Evolutionary conservation across 2,329 filamentous ascomycete genomes (phyloP), one percentile per base, ranked within the genome.

Genomic region (Colletotrichum agaves): DNA sequence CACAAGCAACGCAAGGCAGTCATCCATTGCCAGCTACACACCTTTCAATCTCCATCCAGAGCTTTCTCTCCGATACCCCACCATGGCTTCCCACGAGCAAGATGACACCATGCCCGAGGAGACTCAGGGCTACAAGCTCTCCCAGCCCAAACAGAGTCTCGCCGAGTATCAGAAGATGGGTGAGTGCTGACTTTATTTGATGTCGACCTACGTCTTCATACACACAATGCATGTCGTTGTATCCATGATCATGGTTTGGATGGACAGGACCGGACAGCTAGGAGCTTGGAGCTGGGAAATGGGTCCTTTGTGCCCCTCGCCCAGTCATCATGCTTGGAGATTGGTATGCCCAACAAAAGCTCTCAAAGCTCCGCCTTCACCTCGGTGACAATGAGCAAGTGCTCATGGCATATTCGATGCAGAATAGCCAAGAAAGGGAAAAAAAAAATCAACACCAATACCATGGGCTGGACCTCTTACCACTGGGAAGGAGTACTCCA

Each of bases 81-180:
- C 74, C 75, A 93, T 93, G 91, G 85, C 90, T 73, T 87, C 89
- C 74, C 84, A 88, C 77, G 84, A 90, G 72, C 64, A 67, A 67
- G 93, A 97, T 70, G 95, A 98, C 76, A 89, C 95, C 73, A 85
- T 92, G 80, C 91, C 93, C 71, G 92, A 96, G 84, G 88, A 91
- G 83, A 98, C 94, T 73, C 91, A 94, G 83, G 95, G 95, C 79
- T 98, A 98, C 91, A 98, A 97, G 89, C 92, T 98, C 78, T 94
- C 93, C 73, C 93, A 98, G 88, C 87, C 87, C 71, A 98, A 98
- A 91, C 97, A 98, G 88, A 97, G 93, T 74, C 87, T 99, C 77
- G 93, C 95, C 72, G 93, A 98, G 81, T 98, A 98, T 83, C 88
- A 95, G 78, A 87, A 97, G 80, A 91, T 99, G 83, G 96, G 94